phyloP scores from a whole-genome alignment of 2,329 filamentous ascomycete species.

The Hypoxylon sp. region DNA sequence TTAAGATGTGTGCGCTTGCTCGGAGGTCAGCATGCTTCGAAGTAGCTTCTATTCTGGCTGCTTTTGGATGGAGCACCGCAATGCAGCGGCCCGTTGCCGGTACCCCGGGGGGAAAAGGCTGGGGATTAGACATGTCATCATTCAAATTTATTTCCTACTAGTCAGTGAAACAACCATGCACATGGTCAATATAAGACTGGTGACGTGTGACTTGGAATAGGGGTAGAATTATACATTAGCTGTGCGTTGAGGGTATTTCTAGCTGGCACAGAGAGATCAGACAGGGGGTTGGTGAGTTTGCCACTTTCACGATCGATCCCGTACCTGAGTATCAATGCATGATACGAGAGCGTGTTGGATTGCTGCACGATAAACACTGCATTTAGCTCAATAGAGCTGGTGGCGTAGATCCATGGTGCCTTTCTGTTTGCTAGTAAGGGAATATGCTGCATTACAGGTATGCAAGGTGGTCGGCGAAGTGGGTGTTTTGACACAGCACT shows the following conservation, averaged over 20 bases:
- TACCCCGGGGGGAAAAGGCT: background rate
- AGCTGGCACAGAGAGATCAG: no score
- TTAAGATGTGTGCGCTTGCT: background rate
- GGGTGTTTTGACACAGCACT: no score
- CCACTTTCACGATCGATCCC: background rate
- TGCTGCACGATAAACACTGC: background rate
- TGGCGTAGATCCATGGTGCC: no score
- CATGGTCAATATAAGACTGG: background rate
- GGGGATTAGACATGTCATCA: constrained; percentile 7
- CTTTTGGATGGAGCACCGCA: background rate
- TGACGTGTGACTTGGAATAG: background rate
- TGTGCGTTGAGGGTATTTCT: background rate
- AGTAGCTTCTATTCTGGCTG: background rate
- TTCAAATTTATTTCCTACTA: background rate
- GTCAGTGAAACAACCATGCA: background rate
- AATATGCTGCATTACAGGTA: no score
- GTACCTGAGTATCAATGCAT: background rate
- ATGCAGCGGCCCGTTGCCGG: constrained; percentile 7
- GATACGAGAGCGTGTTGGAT: background rate
- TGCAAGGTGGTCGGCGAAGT: no score
- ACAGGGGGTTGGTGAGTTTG: background rate
- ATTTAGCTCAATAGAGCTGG: no score
- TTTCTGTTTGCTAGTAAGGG: no score
- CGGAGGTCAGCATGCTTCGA: background rate
- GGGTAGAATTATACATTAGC: background rate